Evolutionary conservation across 352 stramenopile species (phyloP).

Genomic region (Phytophthora palmivora): DNA sequence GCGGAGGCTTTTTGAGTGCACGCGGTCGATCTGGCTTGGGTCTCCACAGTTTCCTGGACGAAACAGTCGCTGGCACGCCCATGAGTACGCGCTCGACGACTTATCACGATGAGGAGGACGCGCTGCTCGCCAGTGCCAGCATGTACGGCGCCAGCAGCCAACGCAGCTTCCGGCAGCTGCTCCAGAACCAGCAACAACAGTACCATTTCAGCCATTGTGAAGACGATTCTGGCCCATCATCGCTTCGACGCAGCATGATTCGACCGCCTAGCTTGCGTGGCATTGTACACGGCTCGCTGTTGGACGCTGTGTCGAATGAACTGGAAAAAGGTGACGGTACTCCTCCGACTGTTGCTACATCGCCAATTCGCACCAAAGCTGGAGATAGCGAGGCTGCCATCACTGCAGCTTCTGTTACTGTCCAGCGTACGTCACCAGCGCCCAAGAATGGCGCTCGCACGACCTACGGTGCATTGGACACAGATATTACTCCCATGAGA

Average conservation of each 20-base stretch:
- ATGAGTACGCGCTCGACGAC: constrained; percentile 61
- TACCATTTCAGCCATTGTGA: constrained; percentile 67
- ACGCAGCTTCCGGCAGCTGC: constrained; percentile 71
- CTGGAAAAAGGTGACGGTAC: constrained; percentile 28
- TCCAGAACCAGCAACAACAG: constrained; percentile 74
- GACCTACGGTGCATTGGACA: constrained; percentile 68
- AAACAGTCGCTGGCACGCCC: constrained; percentile 50
- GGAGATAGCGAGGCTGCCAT: constrained; percentile 9
- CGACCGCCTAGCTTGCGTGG: constrained; percentile 38
- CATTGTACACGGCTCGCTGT: constrained; percentile 16
- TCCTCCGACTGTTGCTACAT: constrained; percentile 24
- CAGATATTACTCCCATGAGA: constrained; percentile 41
- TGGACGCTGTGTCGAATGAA: constrained; percentile 31
- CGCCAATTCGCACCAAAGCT: constrained; percentile 15
- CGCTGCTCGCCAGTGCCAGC: constrained; percentile 69
- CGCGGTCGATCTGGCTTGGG: constrained; percentile 26
- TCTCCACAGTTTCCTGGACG: constrained; percentile 50
- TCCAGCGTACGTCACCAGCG: constrained; percentile 32
- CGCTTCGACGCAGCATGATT: constrained; percentile 43
- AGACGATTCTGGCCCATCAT: constrained; percentile 47
- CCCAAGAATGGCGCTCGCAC: constrained; percentile 16
- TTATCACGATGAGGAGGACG: constrained; percentile 79
- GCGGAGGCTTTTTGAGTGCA: constrained; percentile 34
- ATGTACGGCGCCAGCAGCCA: constrained; percentile 78
- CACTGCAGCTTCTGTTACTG: constrained; percentile 18